phyloP scores from a whole-genome alignment of 305 asterid genomes.

The Solanum chacoense region DNA sequence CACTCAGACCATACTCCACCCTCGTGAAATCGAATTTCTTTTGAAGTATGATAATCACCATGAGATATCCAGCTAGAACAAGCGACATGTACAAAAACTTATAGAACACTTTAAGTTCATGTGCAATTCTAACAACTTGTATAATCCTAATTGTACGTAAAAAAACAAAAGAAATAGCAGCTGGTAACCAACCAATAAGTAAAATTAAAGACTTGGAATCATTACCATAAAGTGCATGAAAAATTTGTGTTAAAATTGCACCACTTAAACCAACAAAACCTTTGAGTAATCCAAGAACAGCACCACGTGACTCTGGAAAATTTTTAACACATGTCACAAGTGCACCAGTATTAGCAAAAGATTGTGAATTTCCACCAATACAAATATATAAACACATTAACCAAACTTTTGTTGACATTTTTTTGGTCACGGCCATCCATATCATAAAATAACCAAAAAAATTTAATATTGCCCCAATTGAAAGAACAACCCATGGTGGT shows the following conservation, averaged over 20 bases:
- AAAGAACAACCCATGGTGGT: conserved; percentile 78
- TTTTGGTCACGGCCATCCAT: conserved; percentile 61
- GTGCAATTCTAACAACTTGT: conserved; percentile 28
- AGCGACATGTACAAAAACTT: conserved; percentile 45
- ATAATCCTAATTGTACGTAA: conserved; percentile 49
- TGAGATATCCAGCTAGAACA: conserved; percentile 50
- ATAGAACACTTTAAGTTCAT: conserved; percentile 57
- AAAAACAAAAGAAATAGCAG: conserved; percentile 44
- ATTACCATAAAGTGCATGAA: conserved; percentile 29
- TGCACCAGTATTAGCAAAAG: conserved; percentile 83
- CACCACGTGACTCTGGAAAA: conserved; percentile 79
- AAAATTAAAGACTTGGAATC: conserved; percentile 41
- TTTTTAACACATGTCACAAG: conserved; percentile 70
- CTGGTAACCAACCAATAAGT: conserved; percentile 70
- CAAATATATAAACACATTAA: conserved; percentile 72
- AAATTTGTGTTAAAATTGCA: conserved; percentile 62
- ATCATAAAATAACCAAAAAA: conserved; percentile 81
- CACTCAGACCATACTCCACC: conserved; percentile 24
- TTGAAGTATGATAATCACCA: conserved; percentile 49
- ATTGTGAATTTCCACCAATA: conserved; percentile 71
- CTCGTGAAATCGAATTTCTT: conserved; percentile 23
- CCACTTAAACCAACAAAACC: conserved; percentile 79
- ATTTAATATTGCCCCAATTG: conserved; percentile 56
- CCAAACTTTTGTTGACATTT: conserved; percentile 45
- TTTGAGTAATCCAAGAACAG: conserved; percentile 58